Base-by-base conservation (phyloP, 371 early-diverging fungal genomes). In the Mucor saturninus region DNA sequence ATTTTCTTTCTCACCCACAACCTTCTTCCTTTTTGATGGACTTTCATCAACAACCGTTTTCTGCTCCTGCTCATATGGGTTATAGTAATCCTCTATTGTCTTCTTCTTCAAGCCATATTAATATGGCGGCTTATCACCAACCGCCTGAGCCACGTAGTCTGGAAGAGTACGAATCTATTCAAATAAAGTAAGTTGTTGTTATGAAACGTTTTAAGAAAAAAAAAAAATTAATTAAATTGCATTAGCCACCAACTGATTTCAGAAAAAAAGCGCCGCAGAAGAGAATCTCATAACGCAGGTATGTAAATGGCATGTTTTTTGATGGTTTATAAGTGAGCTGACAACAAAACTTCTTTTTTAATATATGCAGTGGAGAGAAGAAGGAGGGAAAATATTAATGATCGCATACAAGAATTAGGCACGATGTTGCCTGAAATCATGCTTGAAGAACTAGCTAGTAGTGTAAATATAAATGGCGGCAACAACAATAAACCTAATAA, bases 311-410 rank as follows among this genome's bases (percentile, higher is more conserved):
- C 31, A 32, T n/a, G 21, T 14, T n/a, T 11, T 30, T 32, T 53
- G 28, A 39, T 42, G 13, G 9, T 42, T 4, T 45, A n/a, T 45
- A 43, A 43, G 14, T 7, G 5, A 43, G 26, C 9, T 46, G 46
- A 46, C 46, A 46, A 46, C 26, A 3, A n/a, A 30, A 7, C 9
- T n/a, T 21, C 6, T 26, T 39, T n/a, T 28, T 37, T 26, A 46
- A 10, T 10, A 4, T 10, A 13, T 21, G 3, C 8, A 86, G 96
- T 98, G 39, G 98, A 98, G 71, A 84, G 97, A 59, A 87, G 98
- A 50, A 84, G 98, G 52, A 87, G 98, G 40, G 98, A 98, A 70
- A 94, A 95, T 76, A 98, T 98, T 78, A 98, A 98, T 75, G 98
- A 97, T 68, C 92, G 93, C 65, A 98, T 98, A 64, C 93, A 95